Conservation (phyloP, 2,329 filamentous ascomycete genomes). For the Cryphonectria nitschkei region DNA sequence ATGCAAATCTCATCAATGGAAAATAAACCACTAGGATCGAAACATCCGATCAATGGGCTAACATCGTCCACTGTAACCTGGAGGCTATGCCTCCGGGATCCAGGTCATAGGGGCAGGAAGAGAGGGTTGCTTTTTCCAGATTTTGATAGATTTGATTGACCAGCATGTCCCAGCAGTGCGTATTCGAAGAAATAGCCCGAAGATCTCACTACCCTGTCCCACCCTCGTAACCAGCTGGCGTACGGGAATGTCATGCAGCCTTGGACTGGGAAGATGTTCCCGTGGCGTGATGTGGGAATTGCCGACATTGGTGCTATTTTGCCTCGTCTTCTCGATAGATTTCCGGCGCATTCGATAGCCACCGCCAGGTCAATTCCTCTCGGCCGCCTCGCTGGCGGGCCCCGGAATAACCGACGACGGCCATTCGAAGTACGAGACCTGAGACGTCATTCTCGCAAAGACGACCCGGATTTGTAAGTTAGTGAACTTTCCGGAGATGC, state of each 20-base stretch:
- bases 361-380: constrained; percentile 1
- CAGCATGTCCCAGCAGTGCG: constrained; percentile 26
- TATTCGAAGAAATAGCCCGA: constrained; percentile 10
- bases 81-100: background rate
- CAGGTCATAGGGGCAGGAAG: constrained; percentile 18
- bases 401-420: background rate
- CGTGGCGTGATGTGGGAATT: constrained; percentile 5
- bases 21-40: background rate
- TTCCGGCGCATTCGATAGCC: background rate
- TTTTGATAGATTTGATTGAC: constrained; percentile 27
- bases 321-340: background rate
- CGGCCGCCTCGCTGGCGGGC: background rate
- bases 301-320: background rate
- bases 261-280: constrained; percentile 8
- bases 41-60: background rate
- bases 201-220: constrained; percentile 13
- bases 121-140: constrained; percentile 24
- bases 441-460: constrained; percentile 14
- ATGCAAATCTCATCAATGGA: background rate
- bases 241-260: constrained; percentile 8
- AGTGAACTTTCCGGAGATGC: constrained; percentile 2
- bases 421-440: background rate
- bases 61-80: background rate
- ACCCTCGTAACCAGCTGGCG: constrained; percentile 13
- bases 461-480: constrained; percentile 9